Evolutionary conservation across 768 basidiomycete genomes (phyloP).

Genomic region (Boletus reticulatus): DNA sequence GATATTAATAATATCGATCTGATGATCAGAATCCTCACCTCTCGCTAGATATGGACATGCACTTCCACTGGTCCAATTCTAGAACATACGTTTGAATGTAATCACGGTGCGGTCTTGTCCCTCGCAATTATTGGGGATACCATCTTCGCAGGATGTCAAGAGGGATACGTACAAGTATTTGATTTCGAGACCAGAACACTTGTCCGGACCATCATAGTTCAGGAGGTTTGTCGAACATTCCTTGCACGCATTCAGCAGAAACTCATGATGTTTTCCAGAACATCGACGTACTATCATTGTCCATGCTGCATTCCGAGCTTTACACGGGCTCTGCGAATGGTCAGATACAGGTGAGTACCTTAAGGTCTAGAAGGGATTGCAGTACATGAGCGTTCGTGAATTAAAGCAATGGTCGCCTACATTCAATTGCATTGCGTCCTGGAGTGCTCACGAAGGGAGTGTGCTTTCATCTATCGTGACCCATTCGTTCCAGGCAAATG

Average conservation of each 20-base stretch:
- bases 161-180: conserved; percentile 87
- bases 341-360: conserved; percentile 56
- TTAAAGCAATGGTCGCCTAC: conserved; percentile 74
- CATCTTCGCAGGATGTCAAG: conserved; percentile 91
- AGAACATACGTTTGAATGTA: conserved; percentile 67
- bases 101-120: conserved; percentile 80
- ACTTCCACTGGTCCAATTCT: conserved; percentile 43
- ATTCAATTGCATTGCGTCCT: conserved; percentile 83
- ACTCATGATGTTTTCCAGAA: conserved; percentile 39
- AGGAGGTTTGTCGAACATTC: conserved; percentile 51
- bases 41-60: conserved; percentile 65
- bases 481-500: conserved; percentile 23
- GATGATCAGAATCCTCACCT: background rate
- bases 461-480: conserved; percentile 76
- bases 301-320: conserved; percentile 62
- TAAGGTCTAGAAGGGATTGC: background rate
- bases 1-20: background rate
- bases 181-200: conserved; percentile 88
- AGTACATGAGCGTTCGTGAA: background rate
- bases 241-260: background rate
- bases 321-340: conserved; percentile 68
- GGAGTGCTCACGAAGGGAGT: conserved; percentile 79
- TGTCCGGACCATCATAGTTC: conserved; percentile 82
- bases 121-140: conserved; percentile 73
- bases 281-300: conserved; percentile 79